phyloP scores from a whole-genome alignment of 2,329 filamentous ascomycete species.

The Zymoseptoria ardabiliae region DNA sequence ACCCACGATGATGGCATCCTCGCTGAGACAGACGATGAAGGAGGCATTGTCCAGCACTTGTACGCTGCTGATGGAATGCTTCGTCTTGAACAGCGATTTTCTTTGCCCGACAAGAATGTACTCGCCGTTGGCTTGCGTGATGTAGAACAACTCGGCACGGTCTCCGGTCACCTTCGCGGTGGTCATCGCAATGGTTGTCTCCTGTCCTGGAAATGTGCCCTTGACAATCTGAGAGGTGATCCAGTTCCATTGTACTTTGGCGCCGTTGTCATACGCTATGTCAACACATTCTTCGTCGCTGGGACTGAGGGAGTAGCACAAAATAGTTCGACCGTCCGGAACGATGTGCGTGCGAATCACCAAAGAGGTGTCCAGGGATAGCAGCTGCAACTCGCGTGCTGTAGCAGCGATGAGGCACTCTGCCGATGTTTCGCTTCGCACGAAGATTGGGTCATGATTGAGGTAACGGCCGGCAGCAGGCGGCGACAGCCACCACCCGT shows the following conservation, averaged over 20 bases:
- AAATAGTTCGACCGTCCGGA: slow-evolving; percentile 40
- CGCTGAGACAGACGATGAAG: slow-evolving; percentile 50
- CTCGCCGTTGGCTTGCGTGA: slow-evolving; percentile 7
- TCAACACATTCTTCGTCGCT: slow-evolving; percentile 46
- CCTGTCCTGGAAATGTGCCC: slow-evolving; percentile 15
- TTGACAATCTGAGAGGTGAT: slow-evolving; percentile 9
- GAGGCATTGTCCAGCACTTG: slow-evolving; percentile 48
- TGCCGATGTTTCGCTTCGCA: slow-evolving; percentile 36
- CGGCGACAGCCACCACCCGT: slow-evolving; percentile 43
- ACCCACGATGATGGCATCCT: slow-evolving; percentile 55
- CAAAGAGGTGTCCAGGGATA: slow-evolving; percentile 73
- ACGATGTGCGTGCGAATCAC: slow-evolving; percentile 65
- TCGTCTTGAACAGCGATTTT: slow-evolving; percentile 32
- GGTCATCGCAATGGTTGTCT: slow-evolving; percentile 12
- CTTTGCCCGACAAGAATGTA: slow-evolving; percentile 32
- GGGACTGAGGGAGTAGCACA: slow-evolving; percentile 46
- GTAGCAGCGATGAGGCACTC: slow-evolving; percentile 25
- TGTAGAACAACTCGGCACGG: slow-evolving; percentile 11
- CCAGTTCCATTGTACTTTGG: slow-evolving; percentile 53
- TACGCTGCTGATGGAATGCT: slow-evolving; percentile 31
- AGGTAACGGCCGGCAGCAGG: slow-evolving; percentile 49
- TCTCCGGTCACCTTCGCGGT: slow-evolving; percentile 8
- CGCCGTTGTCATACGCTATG: slow-evolving; percentile 42
- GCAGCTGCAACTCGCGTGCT: slow-evolving; percentile 24
- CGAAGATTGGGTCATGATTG: slow-evolving; percentile 50